These are phyloP conservation scores for Hydnum rufescens DNA, from an alignment of 768 basidiomycete genomes.

Conservation along the genomic window DNA sequence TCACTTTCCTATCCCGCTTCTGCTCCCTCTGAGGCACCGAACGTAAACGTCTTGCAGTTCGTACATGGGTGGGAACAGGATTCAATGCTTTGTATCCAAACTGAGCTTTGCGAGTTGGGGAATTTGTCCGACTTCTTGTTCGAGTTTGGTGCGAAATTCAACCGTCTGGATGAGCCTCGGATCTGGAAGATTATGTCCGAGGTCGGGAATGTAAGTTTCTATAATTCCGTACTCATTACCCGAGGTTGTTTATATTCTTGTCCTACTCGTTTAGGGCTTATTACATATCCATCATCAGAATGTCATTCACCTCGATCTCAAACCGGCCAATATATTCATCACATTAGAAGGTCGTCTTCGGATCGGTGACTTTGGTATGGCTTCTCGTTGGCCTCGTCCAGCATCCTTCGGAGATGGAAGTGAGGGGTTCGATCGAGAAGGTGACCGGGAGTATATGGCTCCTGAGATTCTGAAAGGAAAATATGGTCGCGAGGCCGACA, in stretches of 20 bases:
- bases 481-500: slow-evolving; percentile 87
- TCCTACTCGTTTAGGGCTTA: slow-evolving; percentile 30
- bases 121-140: slow-evolving; percentile 81
- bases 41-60: slow-evolving; percentile 73
- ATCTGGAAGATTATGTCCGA: slow-evolving; percentile 95
- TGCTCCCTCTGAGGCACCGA: slow-evolving; percentile 14
- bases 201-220: slow-evolving; percentile 35
- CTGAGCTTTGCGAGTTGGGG: slow-evolving; percentile 84
- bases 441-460: slow-evolving; percentile 92
- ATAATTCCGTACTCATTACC: background rate
- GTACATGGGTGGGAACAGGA: slow-evolving; percentile 94
- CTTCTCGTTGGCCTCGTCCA: slow-evolving; percentile 72
- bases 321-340: slow-evolving; percentile 93
- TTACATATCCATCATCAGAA: slow-evolving; percentile 74
- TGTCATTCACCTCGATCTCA: slow-evolving; percentile 88
- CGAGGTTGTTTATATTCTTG: slow-evolving; percentile 2
- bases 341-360: slow-evolving; percentile 74
- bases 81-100: slow-evolving; percentile 73
- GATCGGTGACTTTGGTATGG: slow-evolving; percentile 98
- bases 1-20: background rate
- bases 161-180: slow-evolving; percentile 71
- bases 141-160: slow-evolving; percentile 73
- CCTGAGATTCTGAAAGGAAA: slow-evolving; percentile 83
- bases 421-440: slow-evolving; percentile 50
- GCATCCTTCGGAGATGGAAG: slow-evolving; percentile 20